A percentile compares a stretch with the other conserved stretches of the same genome.
These are phyloP conservation scores for Coemansia sp. DNA, from an alignment of 192 early-diverging fungal genomes.

Conservation along the genomic window DNA sequence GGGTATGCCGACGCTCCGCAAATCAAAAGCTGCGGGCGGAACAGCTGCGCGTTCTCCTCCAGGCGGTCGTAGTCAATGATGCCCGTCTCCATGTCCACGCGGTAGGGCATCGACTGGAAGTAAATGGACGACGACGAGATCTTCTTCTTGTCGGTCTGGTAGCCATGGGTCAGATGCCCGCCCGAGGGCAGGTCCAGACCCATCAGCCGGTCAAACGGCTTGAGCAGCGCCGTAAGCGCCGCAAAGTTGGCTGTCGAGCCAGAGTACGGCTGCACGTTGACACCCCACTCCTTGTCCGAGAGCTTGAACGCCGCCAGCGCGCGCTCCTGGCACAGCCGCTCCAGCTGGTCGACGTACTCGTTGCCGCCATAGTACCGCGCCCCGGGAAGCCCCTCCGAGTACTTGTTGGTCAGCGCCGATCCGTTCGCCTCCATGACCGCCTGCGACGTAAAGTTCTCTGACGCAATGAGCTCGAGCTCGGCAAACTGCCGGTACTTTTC, in stretches of 20 bases:
- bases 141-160: slow-evolving; percentile 99
- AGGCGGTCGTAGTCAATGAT: slow-evolving; percentile 92
- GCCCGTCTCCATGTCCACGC: slow-evolving; percentile 83
- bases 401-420: slow-evolving; percentile 98
- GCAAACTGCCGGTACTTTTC: slow-evolving; percentile 99
- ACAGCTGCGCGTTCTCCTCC: slow-evolving; percentile 87
- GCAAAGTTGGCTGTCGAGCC: slow-evolving; percentile 99
- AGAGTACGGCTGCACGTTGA: slow-evolving; percentile 99
- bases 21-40: slow-evolving; percentile 97
- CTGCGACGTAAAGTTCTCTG: slow-evolving; percentile 99
- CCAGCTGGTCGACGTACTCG: slow-evolving; percentile 94
- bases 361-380: slow-evolving; percentile 99
- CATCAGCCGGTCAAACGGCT: slow-evolving; percentile 98
- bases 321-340: slow-evolving; percentile 92
- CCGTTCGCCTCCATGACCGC: slow-evolving; percentile 99
- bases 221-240: slow-evolving; percentile 89
- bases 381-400: slow-evolving; percentile 98
- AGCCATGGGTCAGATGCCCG: slow-evolving; percentile 99
- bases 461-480: slow-evolving; percentile 97
- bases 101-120: slow-evolving; percentile 99
- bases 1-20: slow-evolving; percentile 98
- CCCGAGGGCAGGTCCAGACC: slow-evolving; percentile 99
- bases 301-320: slow-evolving; percentile 92
- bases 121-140: slow-evolving; percentile 99
- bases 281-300: slow-evolving; percentile 89